A percentile compares a stretch with the other conserved stretches of the same genome.
These are phyloP conservation scores for Lagenidium giganteum DNA, from an alignment of 352 stramenopile species.

Conservation along the genomic window DNA sequence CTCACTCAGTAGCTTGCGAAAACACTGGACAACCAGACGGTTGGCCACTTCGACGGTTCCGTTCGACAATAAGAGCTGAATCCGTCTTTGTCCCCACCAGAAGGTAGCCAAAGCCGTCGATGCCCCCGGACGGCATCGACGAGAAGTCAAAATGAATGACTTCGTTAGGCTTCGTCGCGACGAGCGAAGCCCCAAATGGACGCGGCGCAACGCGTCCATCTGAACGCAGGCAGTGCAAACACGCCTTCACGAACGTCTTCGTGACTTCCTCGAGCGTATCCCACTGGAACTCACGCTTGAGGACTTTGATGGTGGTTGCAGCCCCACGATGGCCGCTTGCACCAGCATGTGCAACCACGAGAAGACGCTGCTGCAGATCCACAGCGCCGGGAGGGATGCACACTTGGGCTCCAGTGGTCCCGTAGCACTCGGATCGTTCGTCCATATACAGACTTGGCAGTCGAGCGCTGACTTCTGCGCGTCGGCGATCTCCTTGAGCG, in stretches of 20 bases:
- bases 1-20: constrained; percentile 6
- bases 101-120: constrained; percentile 14
- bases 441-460: too few species aligned
- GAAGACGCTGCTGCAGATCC: constrained; percentile 15
- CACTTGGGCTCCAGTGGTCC: too few species aligned
- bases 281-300: constrained; percentile 14
- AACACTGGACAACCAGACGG: constrained; percentile 8
- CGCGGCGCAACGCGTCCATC: constrained; percentile 6
- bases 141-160: constrained; percentile 33
- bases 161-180: constrained; percentile 26
- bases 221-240: constrained; percentile 15
- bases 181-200: constrained; percentile 15
- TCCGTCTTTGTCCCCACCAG: too few species aligned
- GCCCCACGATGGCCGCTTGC: constrained; percentile 16
- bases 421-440: too few species aligned
- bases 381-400: constrained; percentile 17
- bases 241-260: constrained; percentile 6
- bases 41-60: constrained; percentile 26
- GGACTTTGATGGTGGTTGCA: constrained; percentile 6
- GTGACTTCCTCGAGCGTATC: constrained; percentile 4
- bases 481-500: background rate
- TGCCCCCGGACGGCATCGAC: constrained; percentile 7
- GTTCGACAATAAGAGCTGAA: too few species aligned
- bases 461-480: too few species aligned
- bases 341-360: constrained; percentile 20